Conservation (phyloP, 345 rosid genomes). For the Sonneratia alba region DNA sequence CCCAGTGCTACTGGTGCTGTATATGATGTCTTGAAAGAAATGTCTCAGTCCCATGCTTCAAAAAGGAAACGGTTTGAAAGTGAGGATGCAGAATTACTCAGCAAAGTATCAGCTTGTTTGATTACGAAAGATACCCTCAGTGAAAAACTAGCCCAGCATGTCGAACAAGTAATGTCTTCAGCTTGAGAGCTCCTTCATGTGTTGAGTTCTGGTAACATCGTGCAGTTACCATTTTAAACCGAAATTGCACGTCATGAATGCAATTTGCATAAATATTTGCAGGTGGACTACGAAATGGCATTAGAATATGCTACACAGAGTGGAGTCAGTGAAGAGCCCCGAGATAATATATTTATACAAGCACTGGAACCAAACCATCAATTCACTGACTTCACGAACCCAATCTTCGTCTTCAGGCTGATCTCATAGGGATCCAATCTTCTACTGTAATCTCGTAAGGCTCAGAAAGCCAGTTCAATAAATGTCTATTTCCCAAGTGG, state of each 20-base stretch:
- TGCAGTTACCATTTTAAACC: neutral
- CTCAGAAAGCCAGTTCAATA: neutral
- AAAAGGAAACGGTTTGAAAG: conserved; percentile 49
- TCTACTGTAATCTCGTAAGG: neutral
- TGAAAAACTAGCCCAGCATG: conserved; percentile 74
- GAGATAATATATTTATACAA: conserved; percentile 2
- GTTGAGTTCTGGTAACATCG: neutral
- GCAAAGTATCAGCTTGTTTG: conserved; percentile 42
- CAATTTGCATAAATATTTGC: conserved; percentile 17
- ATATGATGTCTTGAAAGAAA: conserved; percentile 64
- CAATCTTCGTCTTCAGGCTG: conserved; percentile 58
- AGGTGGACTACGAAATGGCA: conserved; percentile 98
- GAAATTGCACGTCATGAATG: neutral
- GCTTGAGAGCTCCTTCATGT: neutral
- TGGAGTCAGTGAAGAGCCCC: conserved; percentile 45
- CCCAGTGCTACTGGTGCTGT: conserved; percentile 78
- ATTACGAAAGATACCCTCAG: conserved; percentile 62
- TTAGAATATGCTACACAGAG: conserved; percentile 90
- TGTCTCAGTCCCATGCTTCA: conserved; percentile 41
- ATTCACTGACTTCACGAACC: conserved; percentile 44
- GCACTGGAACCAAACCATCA: conserved; percentile 24
- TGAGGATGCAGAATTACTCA: conserved; percentile 44
- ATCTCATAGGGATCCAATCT: neutral
- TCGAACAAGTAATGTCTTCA: conserved; percentile 54
- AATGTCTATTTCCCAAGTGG: neutral